A percentile compares a stretch with the other conserved stretches of the same genome.
Conservation (phyloP, 768 basidiomycete genomes). For the Lactarius vividus region DNA sequence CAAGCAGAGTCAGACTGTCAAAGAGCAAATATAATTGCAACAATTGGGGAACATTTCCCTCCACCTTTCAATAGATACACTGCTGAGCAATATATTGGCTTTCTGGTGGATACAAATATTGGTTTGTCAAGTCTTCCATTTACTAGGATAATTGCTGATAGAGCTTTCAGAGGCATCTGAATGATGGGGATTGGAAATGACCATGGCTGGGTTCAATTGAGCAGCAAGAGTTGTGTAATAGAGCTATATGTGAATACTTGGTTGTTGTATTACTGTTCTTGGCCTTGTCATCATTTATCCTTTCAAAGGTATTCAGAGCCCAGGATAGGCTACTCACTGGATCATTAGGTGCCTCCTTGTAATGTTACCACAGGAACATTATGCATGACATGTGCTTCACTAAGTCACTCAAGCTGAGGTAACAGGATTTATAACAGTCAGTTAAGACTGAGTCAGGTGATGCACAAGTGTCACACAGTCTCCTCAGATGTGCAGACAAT, state of each 20-base stretch:
- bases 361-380: too few species aligned
- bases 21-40: background rate
- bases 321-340: too few species aligned
- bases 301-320: too few species aligned
- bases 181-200: background rate
- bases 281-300: too few species aligned
- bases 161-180: background rate
- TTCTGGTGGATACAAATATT: background rate
- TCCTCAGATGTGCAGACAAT: too few species aligned
- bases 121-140: background rate
- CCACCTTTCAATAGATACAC: background rate
- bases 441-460: too few species aligned
- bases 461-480: too few species aligned
- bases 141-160: background rate
- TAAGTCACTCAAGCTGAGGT: too few species aligned
- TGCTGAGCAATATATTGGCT: background rate
- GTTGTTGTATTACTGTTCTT: constrained; percentile 9
- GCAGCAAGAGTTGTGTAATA: background rate
- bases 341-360: too few species aligned
- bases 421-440: too few species aligned
- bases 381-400: too few species aligned
- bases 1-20: background rate
- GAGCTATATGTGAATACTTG: background rate
- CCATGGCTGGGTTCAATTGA: background rate
- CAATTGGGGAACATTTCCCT: background rate